Percentiles rank a stretch among this genome's conserved stretches.
Evolutionary conservation across 768 basidiomycete genomes (phyloP).

Genomic region (Tephrocybe sp.): DNA sequence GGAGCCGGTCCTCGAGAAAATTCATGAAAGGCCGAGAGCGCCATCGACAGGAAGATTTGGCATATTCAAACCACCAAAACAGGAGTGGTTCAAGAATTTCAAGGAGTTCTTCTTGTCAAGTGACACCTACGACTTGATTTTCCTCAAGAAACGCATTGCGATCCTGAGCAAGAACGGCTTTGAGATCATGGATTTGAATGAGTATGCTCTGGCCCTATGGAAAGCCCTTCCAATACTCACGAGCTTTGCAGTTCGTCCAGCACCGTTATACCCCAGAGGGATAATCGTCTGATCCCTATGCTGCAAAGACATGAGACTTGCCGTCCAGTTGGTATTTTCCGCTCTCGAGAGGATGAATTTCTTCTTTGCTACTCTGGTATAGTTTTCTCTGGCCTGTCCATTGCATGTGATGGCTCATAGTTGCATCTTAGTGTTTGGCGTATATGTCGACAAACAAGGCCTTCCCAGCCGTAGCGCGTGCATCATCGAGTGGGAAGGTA

Average conservation of each 20-base stretch:
- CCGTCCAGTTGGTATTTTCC: slow-evolving; percentile 87
- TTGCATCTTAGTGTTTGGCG: slow-evolving; percentile 72
- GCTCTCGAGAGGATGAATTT: slow-evolving; percentile 83
- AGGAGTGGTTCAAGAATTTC: slow-evolving; percentile 91
- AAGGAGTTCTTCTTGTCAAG: slow-evolving; percentile 86
- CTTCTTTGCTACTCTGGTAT: slow-evolving; percentile 85
- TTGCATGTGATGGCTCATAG: slow-evolving; percentile 5
- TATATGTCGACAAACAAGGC: slow-evolving; percentile 92
- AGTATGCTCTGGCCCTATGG: too few species aligned
- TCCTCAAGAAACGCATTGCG: slow-evolving; percentile 88
- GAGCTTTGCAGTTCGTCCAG: slow-evolving; percentile 61
- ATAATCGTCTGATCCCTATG: slow-evolving; percentile 58
- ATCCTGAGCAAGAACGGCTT: slow-evolving; percentile 92
- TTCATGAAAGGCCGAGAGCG: slow-evolving; percentile 66
- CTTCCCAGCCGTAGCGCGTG: slow-evolving; percentile 68
- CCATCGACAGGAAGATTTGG: slow-evolving; percentile 63
- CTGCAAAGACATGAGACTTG: slow-evolving; percentile 80
- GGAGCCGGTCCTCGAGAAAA: slow-evolving; percentile 88
- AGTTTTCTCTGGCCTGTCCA: slow-evolving; percentile 13
- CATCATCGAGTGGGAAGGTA: slow-evolving; percentile 94
- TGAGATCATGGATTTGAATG: slow-evolving; percentile 94
- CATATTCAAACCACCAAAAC: slow-evolving; percentile 60
- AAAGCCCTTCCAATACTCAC: slow-evolving; percentile 4
- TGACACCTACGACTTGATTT: slow-evolving; percentile 85
- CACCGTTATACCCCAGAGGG: slow-evolving; percentile 81